These are phyloP conservation scores for Puccinia sorghi DNA, from an alignment of 1,284 basidiomycete genomes.

Conservation along the genomic window DNA sequence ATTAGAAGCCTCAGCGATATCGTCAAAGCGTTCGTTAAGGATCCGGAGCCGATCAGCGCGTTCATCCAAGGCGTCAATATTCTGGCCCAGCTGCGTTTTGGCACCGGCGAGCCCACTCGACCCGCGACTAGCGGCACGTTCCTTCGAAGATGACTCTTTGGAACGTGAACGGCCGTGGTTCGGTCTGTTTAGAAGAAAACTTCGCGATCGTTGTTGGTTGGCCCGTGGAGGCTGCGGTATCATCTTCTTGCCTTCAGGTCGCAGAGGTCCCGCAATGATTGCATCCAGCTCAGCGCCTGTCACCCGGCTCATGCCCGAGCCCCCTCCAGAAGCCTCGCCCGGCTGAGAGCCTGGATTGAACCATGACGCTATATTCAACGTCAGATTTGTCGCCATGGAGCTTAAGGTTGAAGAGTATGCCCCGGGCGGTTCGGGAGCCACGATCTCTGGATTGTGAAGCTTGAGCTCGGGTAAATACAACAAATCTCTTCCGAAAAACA, in stretches of 20 bases:
- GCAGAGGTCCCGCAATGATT: slow-evolving; percentile 35
- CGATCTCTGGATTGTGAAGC: slow-evolving; percentile 20
- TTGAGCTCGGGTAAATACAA: slow-evolving; percentile 21
- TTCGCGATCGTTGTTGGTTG: neutral
- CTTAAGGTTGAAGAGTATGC: slow-evolving; percentile 2
- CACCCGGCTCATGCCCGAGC: neutral
- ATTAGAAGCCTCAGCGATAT: slow-evolving; percentile 14
- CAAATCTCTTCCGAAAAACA: slow-evolving; percentile 36
- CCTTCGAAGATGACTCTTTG: neutral
- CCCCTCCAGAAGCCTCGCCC: neutral
- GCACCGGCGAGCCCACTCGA: neutral
- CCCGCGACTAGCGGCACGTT: neutral
- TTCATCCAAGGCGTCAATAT: slow-evolving; percentile 44
- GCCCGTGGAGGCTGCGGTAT: slow-evolving; percentile 31
- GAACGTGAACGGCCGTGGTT: neutral
- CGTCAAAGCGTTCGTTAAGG: slow-evolving; percentile 46
- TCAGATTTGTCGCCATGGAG: slow-evolving; percentile 18
- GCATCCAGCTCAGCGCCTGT: slow-evolving; percentile 37
- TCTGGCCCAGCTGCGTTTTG: slow-evolving; percentile 32
- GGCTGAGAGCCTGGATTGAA: slow-evolving; percentile 1
- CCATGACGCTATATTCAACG: slow-evolving; percentile 43
- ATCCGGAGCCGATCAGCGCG: slow-evolving; percentile 33
- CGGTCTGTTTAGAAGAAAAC: neutral
- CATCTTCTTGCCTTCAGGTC: slow-evolving; percentile 18
- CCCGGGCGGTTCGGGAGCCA: slow-evolving; percentile 12